Evolutionary conservation across 805 yeast species (phyloP).

Genomic region (Priceomyces fermenticarens): DNA sequence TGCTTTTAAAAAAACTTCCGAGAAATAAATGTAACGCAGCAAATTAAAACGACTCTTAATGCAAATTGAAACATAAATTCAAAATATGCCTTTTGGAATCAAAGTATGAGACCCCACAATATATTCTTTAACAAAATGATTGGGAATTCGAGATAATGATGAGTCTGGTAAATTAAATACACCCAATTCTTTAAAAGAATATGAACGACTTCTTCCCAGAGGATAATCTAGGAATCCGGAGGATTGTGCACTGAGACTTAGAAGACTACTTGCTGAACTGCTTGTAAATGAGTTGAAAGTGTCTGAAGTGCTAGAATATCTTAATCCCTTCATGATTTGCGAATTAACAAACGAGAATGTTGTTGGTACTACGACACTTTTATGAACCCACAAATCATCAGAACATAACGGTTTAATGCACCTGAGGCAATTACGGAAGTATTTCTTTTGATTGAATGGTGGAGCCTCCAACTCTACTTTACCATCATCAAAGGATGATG

Average conservation of each 20-base stretch:
- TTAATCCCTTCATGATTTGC: conserved; percentile 1
- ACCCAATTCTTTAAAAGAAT: conserved; percentile 14
- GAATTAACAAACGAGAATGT: conserved; percentile 24
- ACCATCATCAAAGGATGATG: conserved; percentile 25
- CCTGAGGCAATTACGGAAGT: conserved; percentile 50
- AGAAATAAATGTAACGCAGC: background rate
- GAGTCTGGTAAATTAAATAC: conserved; percentile 20
- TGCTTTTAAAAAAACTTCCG: too few relatives aligned
- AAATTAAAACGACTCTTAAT: background rate
- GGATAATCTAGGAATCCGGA: background rate
- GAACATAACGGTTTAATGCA: conserved; percentile 53
- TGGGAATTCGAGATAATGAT: conserved; percentile 25
- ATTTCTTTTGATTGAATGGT: conserved; percentile 28
- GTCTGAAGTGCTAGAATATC: background rate
- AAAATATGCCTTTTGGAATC: conserved; percentile 23
- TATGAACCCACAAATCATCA: conserved; percentile 55
- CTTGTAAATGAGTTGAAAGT: conserved; percentile 7
- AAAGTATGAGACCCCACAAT: conserved; percentile 36
- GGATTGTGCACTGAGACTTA: conserved; percentile 11
- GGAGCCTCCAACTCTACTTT: conserved; percentile 48
- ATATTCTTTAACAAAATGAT: conserved; percentile 32
- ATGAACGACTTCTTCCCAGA: conserved; percentile 10
- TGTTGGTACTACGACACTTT: conserved; percentile 39
- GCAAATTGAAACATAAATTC: background rate
- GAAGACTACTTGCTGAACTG: conserved; percentile 14